These are phyloP conservation scores for Schrenkiella parvula DNA, from an alignment of 345 rosid species.

Conservation along the genomic window DNA sequence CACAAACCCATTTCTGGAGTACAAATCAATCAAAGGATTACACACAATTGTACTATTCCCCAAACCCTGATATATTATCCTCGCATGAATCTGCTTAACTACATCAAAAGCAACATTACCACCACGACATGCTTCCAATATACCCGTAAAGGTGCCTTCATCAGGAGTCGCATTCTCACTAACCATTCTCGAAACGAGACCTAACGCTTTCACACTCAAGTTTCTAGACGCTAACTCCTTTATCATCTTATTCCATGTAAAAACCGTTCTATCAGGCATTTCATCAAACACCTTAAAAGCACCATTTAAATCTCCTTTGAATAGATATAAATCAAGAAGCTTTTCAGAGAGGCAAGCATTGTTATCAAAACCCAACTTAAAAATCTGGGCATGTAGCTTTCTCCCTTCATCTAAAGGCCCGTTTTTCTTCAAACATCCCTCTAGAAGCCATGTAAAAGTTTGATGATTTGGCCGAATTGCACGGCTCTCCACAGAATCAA, in stretches of 20 bases:
- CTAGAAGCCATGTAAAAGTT: conserved; percentile 55
- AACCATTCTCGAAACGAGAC: conserved; percentile 41
- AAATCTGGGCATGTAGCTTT: conserved; percentile 57
- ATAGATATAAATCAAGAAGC: conserved; percentile 46
- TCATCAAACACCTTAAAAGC: conserved; percentile 61
- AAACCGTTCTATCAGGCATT: conserved; percentile 50
- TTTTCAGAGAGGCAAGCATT: conserved; percentile 40
- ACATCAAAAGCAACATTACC: conserved; percentile 31
- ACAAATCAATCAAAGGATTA: conserved; percentile 68
- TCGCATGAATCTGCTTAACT: conserved; percentile 64
- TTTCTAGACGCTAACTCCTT: conserved; percentile 41
- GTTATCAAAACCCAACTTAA: conserved; percentile 51
- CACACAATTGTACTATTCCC: conserved; percentile 40
- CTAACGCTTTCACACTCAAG: conserved; percentile 31
- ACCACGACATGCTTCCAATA: conserved; percentile 50
- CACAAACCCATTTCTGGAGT: conserved; percentile 56
- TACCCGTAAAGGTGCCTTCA: conserved; percentile 40
- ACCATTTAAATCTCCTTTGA: conserved; percentile 39
- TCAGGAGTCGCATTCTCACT: conserved; percentile 38
- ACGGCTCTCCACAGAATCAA: conserved; percentile 32
- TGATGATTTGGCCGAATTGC: conserved; percentile 49
- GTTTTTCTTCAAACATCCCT: conserved; percentile 41
- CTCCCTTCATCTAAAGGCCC: conserved; percentile 44
- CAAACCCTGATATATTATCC: conserved; percentile 54
- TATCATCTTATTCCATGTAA: conserved; percentile 55